phyloP scores from a whole-genome alignment of 495 filamentous ascomycete genomes.

The Terfezia boudieri region DNA sequence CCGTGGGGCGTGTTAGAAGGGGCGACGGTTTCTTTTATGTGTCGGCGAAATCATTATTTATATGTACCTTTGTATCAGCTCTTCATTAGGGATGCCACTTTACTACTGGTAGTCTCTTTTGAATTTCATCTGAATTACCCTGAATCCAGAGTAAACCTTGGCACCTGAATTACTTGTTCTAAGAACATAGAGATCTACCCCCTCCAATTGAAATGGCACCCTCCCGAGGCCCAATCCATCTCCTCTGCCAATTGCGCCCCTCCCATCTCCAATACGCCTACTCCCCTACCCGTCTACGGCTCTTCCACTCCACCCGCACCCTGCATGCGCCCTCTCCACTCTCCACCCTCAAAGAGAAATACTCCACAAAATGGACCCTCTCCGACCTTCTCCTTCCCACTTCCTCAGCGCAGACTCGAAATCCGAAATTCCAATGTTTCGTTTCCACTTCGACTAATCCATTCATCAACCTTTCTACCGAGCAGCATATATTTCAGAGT shows the following conservation, averaged over 20 bases:
- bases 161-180: no score
- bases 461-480: slow-evolving; percentile 86
- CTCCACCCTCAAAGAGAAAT: not conserved
- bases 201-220: slow-evolving; percentile 19
- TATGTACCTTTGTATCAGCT: no score
- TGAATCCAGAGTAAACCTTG: no score
- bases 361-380: not conserved
- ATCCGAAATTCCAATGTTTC: slow-evolving; percentile 35
- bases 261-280: not conserved
- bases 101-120: no score
- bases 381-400: not conserved
- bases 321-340: not conserved
- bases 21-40: no score
- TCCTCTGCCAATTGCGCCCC: not conserved
- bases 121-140: no score
- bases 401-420: slow-evolving; percentile 1
- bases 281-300: slow-evolving; percentile 4
- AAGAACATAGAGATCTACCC: not conserved
- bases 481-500: slow-evolving; percentile 65
- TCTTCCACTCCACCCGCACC: slow-evolving; percentile 3
- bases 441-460: slow-evolving; percentile 51
- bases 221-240: slow-evolving; percentile 15
- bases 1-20: no score
- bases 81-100: no score
- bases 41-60: no score